Percentiles rank a stretch among this genome's conserved stretches.
These are phyloP conservation scores for Aureobasidium sp. DNA, from an alignment of 2,329 filamentous ascomycete species.

Conservation along the genomic window DNA sequence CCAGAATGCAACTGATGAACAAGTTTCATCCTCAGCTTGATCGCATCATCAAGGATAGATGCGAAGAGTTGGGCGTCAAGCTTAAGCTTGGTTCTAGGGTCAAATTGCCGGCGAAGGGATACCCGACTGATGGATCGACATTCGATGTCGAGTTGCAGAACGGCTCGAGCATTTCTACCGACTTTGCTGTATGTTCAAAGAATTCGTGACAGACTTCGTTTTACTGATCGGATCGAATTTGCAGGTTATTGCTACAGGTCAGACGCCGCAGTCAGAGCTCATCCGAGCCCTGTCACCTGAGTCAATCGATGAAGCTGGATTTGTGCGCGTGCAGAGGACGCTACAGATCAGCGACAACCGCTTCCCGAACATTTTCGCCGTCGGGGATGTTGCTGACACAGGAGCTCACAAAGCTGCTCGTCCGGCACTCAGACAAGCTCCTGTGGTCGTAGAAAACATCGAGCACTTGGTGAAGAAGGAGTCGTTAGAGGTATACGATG, in stretches of 20 bases:
- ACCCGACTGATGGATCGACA: slow-evolving; percentile 20
- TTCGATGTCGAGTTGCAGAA: slow-evolving; percentile 39
- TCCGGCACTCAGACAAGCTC: slow-evolving; percentile 48
- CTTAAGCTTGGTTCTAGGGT: slow-evolving; percentile 40
- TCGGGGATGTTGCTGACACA: slow-evolving; percentile 56
- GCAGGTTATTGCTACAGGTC: slow-evolving; percentile 55
- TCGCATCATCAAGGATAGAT: slow-evolving; percentile 32
- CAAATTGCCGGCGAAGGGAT: slow-evolving; percentile 23
- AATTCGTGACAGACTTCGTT: too few relatives aligned
- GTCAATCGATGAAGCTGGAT: slow-evolving; percentile 18
- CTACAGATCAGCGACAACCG: slow-evolving; percentile 48
- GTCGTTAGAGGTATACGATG: slow-evolving; percentile 7
- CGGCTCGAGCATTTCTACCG: slow-evolving; percentile 41
- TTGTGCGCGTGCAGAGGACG: slow-evolving; percentile 44
- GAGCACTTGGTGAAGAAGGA: slow-evolving; percentile 36
- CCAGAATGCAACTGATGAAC: slow-evolving; percentile 47
- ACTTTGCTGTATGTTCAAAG: slow-evolving; percentile 40
- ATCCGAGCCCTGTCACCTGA: slow-evolving; percentile 39
- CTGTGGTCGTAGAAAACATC: slow-evolving; percentile 50
- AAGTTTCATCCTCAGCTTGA: slow-evolving; percentile 42
- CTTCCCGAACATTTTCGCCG: slow-evolving; percentile 51
- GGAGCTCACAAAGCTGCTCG: slow-evolving; percentile 49
- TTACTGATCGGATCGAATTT: background rate
- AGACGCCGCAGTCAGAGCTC: slow-evolving; percentile 49
- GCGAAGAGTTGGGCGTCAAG: slow-evolving; percentile 43